phyloP scores from a whole-genome alignment of 2,329 filamentous ascomycete genomes.

The Colletotrichum sp. region DNA sequence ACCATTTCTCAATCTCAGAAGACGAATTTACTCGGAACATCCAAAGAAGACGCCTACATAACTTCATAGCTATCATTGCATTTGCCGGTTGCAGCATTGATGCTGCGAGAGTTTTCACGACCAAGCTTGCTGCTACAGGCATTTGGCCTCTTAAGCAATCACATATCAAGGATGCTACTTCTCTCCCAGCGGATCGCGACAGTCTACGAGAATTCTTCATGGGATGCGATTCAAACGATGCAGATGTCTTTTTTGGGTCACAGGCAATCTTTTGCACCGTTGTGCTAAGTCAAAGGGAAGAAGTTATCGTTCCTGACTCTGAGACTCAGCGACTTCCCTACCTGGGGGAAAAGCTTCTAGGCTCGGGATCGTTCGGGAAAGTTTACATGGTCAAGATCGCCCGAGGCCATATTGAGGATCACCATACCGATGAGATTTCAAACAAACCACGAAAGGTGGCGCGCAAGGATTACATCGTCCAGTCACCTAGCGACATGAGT shows the following conservation, averaged over 20 bases:
- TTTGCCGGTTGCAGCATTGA: background rate
- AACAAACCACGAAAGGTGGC: constrained; percentile 28
- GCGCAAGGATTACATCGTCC: constrained; percentile 40
- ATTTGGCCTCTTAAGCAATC: background rate
- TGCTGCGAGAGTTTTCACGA: background rate
- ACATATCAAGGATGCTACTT: background rate
- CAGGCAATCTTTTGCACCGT: background rate
- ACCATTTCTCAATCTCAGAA: background rate
- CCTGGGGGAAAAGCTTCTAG: background rate
- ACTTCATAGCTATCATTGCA: background rate
- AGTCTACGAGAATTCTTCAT: background rate
- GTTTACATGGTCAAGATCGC: constrained; percentile 34
- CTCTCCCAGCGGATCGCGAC: background rate
- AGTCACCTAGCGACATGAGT: constrained; percentile 12
- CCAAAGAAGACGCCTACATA: background rate
- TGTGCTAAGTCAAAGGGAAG: background rate
- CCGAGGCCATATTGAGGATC: constrained; percentile 33
- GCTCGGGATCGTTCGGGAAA: constrained; percentile 33
- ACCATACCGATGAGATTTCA: constrained; percentile 12
- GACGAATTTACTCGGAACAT: background rate
- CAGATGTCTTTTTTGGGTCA: background rate
- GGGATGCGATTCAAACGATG: background rate
- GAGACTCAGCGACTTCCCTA: background rate
- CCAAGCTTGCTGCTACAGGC: background rate
- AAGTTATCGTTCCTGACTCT: background rate